Evolutionary conservation across 2,329 filamentous ascomycete genomes (phyloP).

Genomic region (Massarina eburnea): DNA sequence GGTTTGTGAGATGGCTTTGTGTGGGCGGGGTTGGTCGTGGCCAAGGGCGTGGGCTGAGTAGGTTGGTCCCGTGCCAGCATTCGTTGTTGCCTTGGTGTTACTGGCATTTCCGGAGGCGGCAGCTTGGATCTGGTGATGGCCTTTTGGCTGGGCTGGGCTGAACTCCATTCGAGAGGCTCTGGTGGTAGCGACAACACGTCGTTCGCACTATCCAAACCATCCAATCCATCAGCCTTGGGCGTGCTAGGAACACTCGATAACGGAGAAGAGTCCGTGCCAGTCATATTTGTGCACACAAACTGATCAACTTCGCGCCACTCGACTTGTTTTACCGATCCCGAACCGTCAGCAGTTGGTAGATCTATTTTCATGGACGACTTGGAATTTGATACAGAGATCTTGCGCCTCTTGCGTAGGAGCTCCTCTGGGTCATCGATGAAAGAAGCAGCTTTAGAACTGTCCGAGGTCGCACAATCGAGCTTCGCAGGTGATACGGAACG

Average conservation of each 20-base stretch:
- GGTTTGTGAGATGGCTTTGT: not conserved
- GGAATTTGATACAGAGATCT: too few species aligned
- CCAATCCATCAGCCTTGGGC: not conserved
- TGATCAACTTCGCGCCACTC: not conserved
- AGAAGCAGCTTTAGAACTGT: too few species aligned
- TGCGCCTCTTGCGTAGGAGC: too few species aligned
- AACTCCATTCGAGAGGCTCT: not conserved
- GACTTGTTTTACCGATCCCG: not conserved
- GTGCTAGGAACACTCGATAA: constrained; percentile 7
- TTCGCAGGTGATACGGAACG: not conserved
- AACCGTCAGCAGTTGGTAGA: not conserved
- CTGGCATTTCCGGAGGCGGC: not conserved
- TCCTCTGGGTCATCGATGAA: too few species aligned
- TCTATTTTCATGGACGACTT: not conserved
- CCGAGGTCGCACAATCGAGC: not conserved
- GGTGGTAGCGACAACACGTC: not conserved
- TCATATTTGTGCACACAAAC: not conserved
- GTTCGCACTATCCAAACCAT: not conserved
- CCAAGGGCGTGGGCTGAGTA: not conserved
- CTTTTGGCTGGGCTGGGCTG: not conserved
- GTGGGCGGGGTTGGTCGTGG: not conserved
- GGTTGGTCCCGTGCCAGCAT: not conserved
- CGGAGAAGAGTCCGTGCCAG: constrained; percentile 1
- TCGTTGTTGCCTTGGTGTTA: not conserved
- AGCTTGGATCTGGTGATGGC: not conserved